These are phyloP conservation scores for Geotrichum candidum DNA, from an alignment of 1,139 yeast genomes.

Conservation along the genomic window DNA sequence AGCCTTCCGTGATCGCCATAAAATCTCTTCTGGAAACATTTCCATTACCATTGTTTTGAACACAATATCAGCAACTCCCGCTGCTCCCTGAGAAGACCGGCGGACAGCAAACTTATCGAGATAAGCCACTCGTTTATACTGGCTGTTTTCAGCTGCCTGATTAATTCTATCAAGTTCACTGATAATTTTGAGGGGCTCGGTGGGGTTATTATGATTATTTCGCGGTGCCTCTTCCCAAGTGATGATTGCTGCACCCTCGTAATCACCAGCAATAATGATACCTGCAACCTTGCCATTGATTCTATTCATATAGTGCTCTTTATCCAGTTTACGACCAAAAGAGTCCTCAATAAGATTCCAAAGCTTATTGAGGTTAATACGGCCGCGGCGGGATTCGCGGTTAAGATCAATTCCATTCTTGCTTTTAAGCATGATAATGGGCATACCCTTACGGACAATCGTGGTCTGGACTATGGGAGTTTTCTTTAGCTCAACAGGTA, in stretches of 20 bases:
- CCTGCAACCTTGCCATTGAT: constrained; percentile 65
- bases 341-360: constrained; percentile 67
- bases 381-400: constrained; percentile 43
- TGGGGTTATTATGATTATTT: constrained; percentile 12
- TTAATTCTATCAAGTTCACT: constrained; percentile 19
- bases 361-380: constrained; percentile 53
- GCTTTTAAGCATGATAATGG: constrained; percentile 48
- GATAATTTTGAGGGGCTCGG: constrained; percentile 6
- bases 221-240: constrained; percentile 55
- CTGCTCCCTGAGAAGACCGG: constrained; percentile 75
- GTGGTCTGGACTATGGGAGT: constrained; percentile 72
- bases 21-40: constrained; percentile 63
- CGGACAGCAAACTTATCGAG: constrained; percentile 91
- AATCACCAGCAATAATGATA: constrained; percentile 81
- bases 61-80: constrained; percentile 89
- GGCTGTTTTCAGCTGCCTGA: constrained; percentile 15
- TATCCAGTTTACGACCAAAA: constrained; percentile 62
- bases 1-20: constrained; percentile 81
- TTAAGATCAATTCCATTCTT: constrained; percentile 38
- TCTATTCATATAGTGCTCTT: constrained; percentile 58
- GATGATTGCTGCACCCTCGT: constrained; percentile 89
- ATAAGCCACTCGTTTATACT: constrained; percentile 44
- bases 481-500: constrained; percentile 56
- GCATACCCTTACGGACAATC: constrained; percentile 69
- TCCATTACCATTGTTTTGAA: constrained; percentile 69